A percentile compares a stretch with the other conserved stretches of the same genome.
These are phyloP conservation scores for Zygoascus flipseniorum DNA, from an alignment of 805 yeast genomes.

Conservation along the genomic window DNA sequence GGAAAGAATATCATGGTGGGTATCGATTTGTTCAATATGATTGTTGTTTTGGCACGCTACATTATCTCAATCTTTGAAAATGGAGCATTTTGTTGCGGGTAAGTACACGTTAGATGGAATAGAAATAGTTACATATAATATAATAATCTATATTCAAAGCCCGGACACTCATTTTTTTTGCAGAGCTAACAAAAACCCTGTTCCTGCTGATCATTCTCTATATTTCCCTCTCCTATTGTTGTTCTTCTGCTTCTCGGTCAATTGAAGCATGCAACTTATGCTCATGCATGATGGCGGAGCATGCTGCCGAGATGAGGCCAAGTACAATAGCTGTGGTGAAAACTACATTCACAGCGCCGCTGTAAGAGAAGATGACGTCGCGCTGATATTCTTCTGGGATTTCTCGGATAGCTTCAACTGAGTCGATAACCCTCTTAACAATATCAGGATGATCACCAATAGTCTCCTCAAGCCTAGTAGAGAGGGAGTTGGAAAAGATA, in stretches of 20 bases:
- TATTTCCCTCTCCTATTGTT: too few species aligned
- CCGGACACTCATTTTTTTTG: neutral
- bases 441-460: conserved; percentile 21
- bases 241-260: neutral
- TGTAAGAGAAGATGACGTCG: conserved; percentile 39
- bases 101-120: too few species aligned
- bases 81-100: too few species aligned
- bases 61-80: too few species aligned
- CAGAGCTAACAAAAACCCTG: neutral
- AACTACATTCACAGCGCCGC: conserved; percentile 41
- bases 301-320: conserved; percentile 34
- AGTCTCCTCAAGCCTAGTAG: conserved; percentile 20
- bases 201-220: neutral
- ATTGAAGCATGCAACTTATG: conserved; percentile 43
- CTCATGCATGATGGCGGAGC: conserved; percentile 44
- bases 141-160: neutral
- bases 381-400: conserved; percentile 39
- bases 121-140: too few species aligned
- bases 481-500: conserved; percentile 47
- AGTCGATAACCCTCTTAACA: conserved; percentile 38
- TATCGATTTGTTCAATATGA: too few species aligned
- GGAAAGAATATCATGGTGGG: too few species aligned
- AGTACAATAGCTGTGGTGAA: conserved; percentile 38
- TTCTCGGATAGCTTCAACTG: conserved; percentile 40
- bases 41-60: too few species aligned